These are phyloP conservation scores for Tremellales sp. DNA, from an alignment of 1,284 basidiomycete genomes.

Conservation along the genomic window DNA sequence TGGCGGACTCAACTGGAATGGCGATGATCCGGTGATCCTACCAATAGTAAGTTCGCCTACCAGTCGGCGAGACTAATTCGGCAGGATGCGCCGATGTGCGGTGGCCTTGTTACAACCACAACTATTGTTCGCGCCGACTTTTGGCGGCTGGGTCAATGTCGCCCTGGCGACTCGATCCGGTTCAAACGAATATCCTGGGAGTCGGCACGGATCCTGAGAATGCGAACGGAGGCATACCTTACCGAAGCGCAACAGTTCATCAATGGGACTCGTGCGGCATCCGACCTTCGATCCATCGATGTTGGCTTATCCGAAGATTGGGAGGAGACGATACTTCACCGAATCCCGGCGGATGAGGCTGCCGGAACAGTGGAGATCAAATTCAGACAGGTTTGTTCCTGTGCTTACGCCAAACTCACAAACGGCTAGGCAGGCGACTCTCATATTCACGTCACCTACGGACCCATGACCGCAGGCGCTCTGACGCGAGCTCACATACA, in stretches of 20 bases:
- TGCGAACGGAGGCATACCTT: conserved; percentile 42
- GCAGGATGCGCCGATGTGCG: conserved; percentile 30
- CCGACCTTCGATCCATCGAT: conserved; percentile 12
- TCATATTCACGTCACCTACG: conserved; percentile 31
- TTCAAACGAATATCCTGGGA: conserved; percentile 45
- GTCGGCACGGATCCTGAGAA: conserved; percentile 41
- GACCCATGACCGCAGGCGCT: conserved; percentile 24
- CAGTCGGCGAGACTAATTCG: conserved; percentile 3
- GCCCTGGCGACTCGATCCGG: conserved; percentile 34
- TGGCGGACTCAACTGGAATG: conserved; percentile 61
- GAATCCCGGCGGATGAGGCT: conserved; percentile 24
- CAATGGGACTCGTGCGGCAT: conserved; percentile 2
- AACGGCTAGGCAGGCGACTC: conserved; percentile 23
- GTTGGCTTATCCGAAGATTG: conserved; percentile 22
- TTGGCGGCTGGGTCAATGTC: conserved; percentile 42
- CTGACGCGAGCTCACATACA: conserved; percentile 24
- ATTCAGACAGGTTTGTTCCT: conserved; percentile 20
- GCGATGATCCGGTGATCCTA: conserved; percentile 67
- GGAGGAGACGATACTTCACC: conserved; percentile 47
- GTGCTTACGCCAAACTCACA: background rate
- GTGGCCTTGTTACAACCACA: conserved; percentile 25
- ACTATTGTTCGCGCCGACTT: conserved; percentile 34
- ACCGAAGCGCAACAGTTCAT: conserved; percentile 30
- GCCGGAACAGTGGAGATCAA: conserved; percentile 23
- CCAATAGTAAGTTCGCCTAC: conserved; percentile 50